Percentiles rank a stretch among this genome's conserved stretches.
Evolutionary conservation across 179 eudicot species (phyloP).

Genomic region (Nepenthes alata): DNA sequence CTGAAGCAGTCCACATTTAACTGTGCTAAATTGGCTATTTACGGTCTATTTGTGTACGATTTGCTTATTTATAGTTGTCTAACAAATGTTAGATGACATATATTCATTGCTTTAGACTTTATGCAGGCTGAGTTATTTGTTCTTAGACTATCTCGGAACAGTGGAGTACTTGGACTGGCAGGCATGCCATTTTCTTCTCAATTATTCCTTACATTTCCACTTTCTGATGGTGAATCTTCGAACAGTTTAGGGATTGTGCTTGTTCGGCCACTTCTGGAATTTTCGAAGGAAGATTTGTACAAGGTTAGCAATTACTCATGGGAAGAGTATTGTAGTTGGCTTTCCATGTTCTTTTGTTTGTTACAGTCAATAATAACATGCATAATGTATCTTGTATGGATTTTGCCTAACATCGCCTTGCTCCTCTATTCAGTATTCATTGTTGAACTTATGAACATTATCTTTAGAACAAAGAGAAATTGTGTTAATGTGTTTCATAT

Average conservation of each 20-base stretch:
- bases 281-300: conserved; percentile 73
- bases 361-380: neutral
- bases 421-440: too few species aligned
- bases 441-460: too few species aligned
- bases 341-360: neutral
- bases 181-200: conserved; percentile 84
- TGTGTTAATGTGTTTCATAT: too few species aligned
- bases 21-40: too few species aligned
- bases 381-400: too few species aligned
- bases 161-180: conserved; percentile 98
- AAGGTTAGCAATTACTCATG: conserved; percentile 32
- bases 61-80: too few species aligned
- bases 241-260: conserved; percentile 42
- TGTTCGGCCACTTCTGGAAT: conserved; percentile 75
- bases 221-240: conserved; percentile 20
- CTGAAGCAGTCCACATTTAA: too few species aligned
- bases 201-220: conserved; percentile 34
- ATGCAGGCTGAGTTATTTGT: conserved; percentile 86
- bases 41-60: too few species aligned
- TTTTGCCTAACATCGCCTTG: too few species aligned
- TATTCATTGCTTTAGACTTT: conserved; percentile 7
- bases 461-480: too few species aligned
- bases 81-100: neutral
- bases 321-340: neutral
- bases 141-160: conserved; percentile 82